Base-by-base conservation (phyloP, 2,329 filamentous ascomycete genomes). In the Fusarium sambucinum region DNA sequence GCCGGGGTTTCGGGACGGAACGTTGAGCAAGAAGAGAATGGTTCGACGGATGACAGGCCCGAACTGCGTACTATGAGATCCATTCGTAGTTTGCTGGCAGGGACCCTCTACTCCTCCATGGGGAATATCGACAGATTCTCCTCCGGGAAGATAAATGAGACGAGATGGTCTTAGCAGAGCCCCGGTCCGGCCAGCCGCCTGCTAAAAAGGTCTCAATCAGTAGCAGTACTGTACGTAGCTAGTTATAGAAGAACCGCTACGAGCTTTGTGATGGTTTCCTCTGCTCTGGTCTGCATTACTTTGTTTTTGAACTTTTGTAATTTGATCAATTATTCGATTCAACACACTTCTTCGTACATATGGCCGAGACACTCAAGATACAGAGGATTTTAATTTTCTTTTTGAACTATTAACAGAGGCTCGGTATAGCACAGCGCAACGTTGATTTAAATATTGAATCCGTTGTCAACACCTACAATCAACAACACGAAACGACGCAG, bases 1-100 rank as follows among this genome's bases (percentile, higher is more conserved):
- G 55, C 67, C 72, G 72, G 72, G 67, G 68, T 70, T 73, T 74
- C 72, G 72, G 72, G 72, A 70, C 72, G 72, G 72, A 71, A 51
- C 50, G 48, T 59, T 59, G 48, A 57, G 45, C 55, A 37, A 53
- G 57, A 52, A 72, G 59, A 62, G 57, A 58, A 62, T 62, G 64
- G 53, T 63, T 58, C 50, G 61, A 56, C 72, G 72, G 72, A 74
- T 74, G 72, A 58, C 60, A 74, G 72, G 72, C 64, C 72, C 72
- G 72, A 73, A 67, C 64, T 40, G 48, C 68, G 70, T 68, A 66
- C 55, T 58, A 56, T 23, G 27, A 71, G 72, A 68, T 71, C 72
- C 72, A 73, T 72, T 55, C 45, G 33, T 29, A 56, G 47, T 55
- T 48, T 54, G 54, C 47, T 51, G 63, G 56, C 44, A 59, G 59